phyloP scores from a whole-genome alignment of 75 land plant genomes.

The Pinus tabuliformis region DNA sequence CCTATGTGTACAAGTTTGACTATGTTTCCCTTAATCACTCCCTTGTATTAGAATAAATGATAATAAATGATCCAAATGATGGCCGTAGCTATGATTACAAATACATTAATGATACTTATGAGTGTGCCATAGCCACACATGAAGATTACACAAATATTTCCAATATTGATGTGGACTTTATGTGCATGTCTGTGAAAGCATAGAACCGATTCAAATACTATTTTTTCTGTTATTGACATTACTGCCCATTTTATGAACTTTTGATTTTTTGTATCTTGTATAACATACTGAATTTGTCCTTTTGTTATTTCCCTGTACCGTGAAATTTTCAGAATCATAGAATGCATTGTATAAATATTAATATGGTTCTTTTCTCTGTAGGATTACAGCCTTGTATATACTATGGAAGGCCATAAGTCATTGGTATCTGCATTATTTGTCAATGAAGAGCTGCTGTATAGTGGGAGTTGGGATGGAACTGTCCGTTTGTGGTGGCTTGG shows the following conservation, averaged over 20 bases:
- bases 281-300: not conserved
- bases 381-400: constrained; percentile 64
- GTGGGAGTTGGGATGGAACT: constrained; percentile 98
- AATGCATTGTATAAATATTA: constrained; percentile 1
- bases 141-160: too few species aligned
- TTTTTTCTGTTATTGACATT: not conserved
- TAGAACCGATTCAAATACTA: not conserved
- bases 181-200: not conserved
- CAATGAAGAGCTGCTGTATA: constrained; percentile 65
- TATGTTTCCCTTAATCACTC: too few species aligned
- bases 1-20: too few species aligned
- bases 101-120: too few species aligned
- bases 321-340: not conserved
- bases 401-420: constrained; percentile 81
- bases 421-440: constrained; percentile 69
- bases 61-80: too few species aligned
- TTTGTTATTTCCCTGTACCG: not conserved
- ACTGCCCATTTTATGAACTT: not conserved
- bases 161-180: not conserved
- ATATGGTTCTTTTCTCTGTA: constrained; percentile 18
- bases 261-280: not conserved
- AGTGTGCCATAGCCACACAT: too few species aligned
- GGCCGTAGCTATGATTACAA: too few species aligned
- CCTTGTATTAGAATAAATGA: too few species aligned
- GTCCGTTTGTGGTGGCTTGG: constrained; percentile 81